These are phyloP conservation scores for Lophiostoma macrostomum DNA, from an alignment of 495 filamentous ascomycete genomes.

Conservation along the genomic window DNA sequence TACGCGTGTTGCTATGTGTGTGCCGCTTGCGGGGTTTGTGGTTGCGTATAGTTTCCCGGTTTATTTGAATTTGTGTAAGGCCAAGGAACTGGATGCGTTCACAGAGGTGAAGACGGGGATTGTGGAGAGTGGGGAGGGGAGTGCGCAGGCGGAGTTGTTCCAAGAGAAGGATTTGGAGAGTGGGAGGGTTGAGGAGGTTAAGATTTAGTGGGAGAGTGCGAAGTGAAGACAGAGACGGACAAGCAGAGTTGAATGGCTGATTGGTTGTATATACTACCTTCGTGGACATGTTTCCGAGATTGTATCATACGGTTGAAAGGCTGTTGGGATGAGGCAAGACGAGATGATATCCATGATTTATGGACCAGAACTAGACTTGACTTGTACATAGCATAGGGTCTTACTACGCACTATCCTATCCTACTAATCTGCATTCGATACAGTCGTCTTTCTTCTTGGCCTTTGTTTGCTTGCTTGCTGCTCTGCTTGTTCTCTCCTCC, in stretches of 20 bases:
- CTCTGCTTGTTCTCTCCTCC: no score
- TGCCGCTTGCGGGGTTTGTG: slow-evolving; percentile 39
- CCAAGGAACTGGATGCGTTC: slow-evolving; percentile 44
- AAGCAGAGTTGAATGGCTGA: no score
- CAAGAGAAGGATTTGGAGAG: slow-evolving; percentile 7
- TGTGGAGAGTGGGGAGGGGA: neutral
- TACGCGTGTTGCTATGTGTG: slow-evolving; percentile 39
- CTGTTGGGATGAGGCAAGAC: neutral
- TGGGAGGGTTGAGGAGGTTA: slow-evolving; percentile 2
- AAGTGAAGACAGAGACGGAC: no score
- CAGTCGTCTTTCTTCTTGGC: no score
- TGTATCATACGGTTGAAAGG: neutral
- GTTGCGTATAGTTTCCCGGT: slow-evolving; percentile 48
- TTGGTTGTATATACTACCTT: no score
- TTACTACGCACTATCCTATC: no score
- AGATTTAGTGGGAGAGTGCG: no score
- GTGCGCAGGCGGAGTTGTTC: neutral
- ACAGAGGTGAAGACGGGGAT: neutral
- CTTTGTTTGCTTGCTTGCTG: no score
- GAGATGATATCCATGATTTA: neutral
- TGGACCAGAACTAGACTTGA: neutral
- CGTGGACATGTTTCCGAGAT: no score
- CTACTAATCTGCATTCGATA: no score
- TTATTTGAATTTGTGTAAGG: slow-evolving; percentile 49
- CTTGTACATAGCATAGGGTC: neutral